Evolutionary conservation across 805 yeast genomes (phyloP), one percentile per base, ranked within the genome.

Genomic region (Candida stauntonica): DNA sequence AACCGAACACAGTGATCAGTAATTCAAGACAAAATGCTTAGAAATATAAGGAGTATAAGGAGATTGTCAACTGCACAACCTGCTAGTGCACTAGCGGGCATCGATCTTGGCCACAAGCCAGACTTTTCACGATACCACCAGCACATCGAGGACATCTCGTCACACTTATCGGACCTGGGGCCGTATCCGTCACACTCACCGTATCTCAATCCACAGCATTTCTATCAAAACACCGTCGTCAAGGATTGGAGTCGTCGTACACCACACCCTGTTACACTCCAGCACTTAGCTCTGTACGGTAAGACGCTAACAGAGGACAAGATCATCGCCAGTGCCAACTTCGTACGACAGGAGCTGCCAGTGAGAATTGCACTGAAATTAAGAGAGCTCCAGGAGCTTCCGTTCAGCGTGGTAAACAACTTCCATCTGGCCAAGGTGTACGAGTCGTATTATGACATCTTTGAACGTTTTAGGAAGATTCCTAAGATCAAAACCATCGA

Each of bases 181-280:
- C 70, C 72, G 3, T 68, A 57, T 40, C 72, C 71, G 0, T 20
- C 29, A 4, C 60, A 63, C 29, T 73, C 79, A 1, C 56, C 63
- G 21, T 68, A 74, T 48, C 63, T 77, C 31, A 75, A 71, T 39
- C 71, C 72, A 17, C 89, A 86, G 55, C 97, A 88, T 57, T 91
- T 85, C 60, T 91, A 86, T 57, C 97, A 88, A 50, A 84, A 84
- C 54, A 77, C 79, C 16, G 75, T 81, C 5, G 64, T 87, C 42
- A 61, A 76, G 53, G 68, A 70, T 26, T 86, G 84, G 75, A 67
- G 78, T 29, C 67, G 73, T 35, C 74, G 78, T 46, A 57, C 64
- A n/a, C 89, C 96, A 0, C 87, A 86, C 57, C 96, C 98, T 0
- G 94, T 91, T 17, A 81, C 96, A 1, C 60, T 93, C n/a, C 69